These are phyloP conservation scores for Oidiodendron maius DNA, from an alignment of 495 filamentous ascomycete genomes.

Conservation along the genomic window DNA sequence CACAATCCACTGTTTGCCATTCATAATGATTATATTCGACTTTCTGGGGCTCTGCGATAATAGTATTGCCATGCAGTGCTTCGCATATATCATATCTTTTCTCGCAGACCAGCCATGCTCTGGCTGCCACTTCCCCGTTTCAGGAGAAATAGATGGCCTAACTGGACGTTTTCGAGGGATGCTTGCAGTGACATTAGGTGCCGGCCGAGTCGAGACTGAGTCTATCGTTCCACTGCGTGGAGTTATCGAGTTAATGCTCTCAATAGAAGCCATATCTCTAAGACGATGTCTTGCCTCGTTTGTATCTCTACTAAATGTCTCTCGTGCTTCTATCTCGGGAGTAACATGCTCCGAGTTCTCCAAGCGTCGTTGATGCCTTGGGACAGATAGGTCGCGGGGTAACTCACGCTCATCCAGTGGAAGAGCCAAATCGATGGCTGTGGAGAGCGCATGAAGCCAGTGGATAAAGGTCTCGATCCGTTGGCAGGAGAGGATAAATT, in stretches of 20 bases:
- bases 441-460: slow-evolving; percentile 48
- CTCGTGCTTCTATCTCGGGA: not conserved
- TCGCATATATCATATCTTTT: slow-evolving; percentile 48
- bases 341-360: not conserved
- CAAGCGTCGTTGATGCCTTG: slow-evolving; percentile 9
- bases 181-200: no score
- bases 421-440: slow-evolving; percentile 45
- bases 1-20: slow-evolving; percentile 40
- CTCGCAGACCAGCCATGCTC: slow-evolving; percentile 36
- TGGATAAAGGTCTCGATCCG: slow-evolving; percentile 46
- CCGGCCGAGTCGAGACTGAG: no score
- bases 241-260: no score
- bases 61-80: slow-evolving; percentile 46
- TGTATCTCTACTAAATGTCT: no score
- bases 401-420: slow-evolving; percentile 41
- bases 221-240: no score
- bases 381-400: slow-evolving; percentile 20
- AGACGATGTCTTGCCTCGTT: no score
- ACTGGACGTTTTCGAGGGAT: no score
- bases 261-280: no score
- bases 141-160: slow-evolving; percentile 16
- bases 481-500: slow-evolving; percentile 53
- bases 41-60: slow-evolving; percentile 37
- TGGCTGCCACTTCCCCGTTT: slow-evolving; percentile 44
- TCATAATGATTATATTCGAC: slow-evolving; percentile 36